Conservation (phyloP, 1,139 yeast genomes). For the Candida anutae region DNA sequence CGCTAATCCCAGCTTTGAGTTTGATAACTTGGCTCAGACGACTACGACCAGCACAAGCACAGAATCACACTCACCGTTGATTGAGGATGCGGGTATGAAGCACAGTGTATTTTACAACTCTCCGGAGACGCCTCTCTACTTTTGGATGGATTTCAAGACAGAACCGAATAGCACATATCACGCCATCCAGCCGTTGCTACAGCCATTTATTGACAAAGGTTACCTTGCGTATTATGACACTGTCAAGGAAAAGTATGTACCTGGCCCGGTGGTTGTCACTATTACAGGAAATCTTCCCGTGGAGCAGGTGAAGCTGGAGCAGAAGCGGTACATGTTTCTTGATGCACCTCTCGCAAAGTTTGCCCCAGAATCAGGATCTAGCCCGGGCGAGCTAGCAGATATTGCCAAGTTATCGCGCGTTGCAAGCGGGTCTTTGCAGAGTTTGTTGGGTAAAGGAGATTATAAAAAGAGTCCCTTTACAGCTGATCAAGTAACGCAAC, state of each 20-base stretch:
- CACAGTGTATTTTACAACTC: conserved; percentile 31
- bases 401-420: conserved; percentile 22
- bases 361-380: conserved; percentile 7
- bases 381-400: conserved; percentile 10
- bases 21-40: conserved; percentile 3
- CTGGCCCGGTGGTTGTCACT: conserved; percentile 33
- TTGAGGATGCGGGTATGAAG: conserved; percentile 11
- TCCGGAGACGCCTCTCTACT: conserved; percentile 31
- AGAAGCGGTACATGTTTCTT: conserved; percentile 24
- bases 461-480: conserved; percentile 13
- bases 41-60: background rate
- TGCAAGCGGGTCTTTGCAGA: conserved; percentile 29
- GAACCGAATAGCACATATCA: conserved; percentile 26
- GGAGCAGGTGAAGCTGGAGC: conserved; percentile 18
- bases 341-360: conserved; percentile 32
- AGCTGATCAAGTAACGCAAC: conserved; percentile 11
- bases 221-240: conserved; percentile 28
- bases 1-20: conserved; percentile 27
- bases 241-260: conserved; percentile 13
- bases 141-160: conserved; percentile 39
- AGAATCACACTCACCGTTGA: conserved; percentile 5
- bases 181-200: conserved; percentile 20
- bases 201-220: conserved; percentile 24
- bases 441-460: conserved; percentile 20
- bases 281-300: conserved; percentile 37